phyloP scores from a whole-genome alignment of 202 grass and related monocot species.

The Musa balbisiana region DNA sequence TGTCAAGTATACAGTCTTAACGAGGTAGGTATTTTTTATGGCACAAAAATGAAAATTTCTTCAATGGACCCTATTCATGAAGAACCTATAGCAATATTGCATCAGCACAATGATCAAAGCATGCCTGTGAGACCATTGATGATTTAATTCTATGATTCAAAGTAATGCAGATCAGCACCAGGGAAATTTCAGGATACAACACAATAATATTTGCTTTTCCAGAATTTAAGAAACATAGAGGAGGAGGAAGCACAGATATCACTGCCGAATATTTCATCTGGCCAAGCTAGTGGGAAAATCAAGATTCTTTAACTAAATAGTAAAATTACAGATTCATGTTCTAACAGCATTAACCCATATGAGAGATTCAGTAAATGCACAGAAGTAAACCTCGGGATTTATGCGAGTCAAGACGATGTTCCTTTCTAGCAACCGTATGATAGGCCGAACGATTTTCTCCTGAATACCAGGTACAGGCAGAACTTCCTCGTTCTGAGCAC shows the following conservation, averaged over 20 bases:
- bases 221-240: background rate
- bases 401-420: constrained; percentile 91
- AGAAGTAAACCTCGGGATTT: constrained; percentile 66
- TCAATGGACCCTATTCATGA: too few species aligned
- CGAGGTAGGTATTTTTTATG: background rate
- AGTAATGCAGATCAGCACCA: background rate
- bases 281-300: background rate
- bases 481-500: constrained; percentile 66
- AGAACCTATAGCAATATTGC: background rate
- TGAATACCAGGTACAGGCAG: constrained; percentile 31
- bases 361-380: background rate
- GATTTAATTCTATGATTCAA: background rate
- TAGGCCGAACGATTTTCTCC: constrained; percentile 54
- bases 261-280: background rate
- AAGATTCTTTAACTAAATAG: too few species aligned
- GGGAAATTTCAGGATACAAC: background rate
- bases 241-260: background rate
- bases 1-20: background rate
- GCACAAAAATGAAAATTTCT: background rate
- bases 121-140: background rate
- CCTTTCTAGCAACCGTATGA: constrained; percentile 73
- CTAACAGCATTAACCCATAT: background rate
- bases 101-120: background rate
- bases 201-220: background rate
- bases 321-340: too few species aligned